Evolutionary conservation across 1,284 basidiomycete genomes (phyloP).

Genomic region (Termitomyces sp.): DNA sequence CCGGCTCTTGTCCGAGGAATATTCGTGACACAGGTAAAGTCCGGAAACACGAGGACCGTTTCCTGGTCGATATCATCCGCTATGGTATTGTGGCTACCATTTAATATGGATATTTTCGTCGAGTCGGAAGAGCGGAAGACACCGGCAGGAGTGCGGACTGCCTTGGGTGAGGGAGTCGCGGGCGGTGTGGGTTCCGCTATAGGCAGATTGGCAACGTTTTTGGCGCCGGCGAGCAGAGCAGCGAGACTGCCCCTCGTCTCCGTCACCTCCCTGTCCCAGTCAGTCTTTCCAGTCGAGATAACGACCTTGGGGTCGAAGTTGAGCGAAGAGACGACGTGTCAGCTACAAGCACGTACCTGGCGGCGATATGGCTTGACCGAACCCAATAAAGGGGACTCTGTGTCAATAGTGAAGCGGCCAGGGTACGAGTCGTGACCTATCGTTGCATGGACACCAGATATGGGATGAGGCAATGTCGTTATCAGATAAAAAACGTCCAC

Average conservation of each 20-base stretch:
- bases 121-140: slow-evolving; percentile 53
- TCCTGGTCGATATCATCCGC: slow-evolving; percentile 55
- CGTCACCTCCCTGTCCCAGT: slow-evolving; percentile 80
- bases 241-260: slow-evolving; percentile 66
- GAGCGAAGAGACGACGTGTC: slow-evolving; percentile 5
- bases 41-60: slow-evolving; percentile 84
- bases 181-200: slow-evolving; percentile 18
- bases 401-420: slow-evolving; percentile 67
- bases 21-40: slow-evolving; percentile 77
- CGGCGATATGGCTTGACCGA: slow-evolving; percentile 78
- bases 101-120: slow-evolving; percentile 66
- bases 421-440: slow-evolving; percentile 73
- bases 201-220: slow-evolving; percentile 22
- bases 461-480: slow-evolving; percentile 17
- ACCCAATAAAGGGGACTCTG: slow-evolving; percentile 75
- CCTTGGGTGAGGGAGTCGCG: slow-evolving; percentile 22
- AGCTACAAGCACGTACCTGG: slow-evolving; percentile 44
- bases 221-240: slow-evolving; percentile 46
- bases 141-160: slow-evolving; percentile 37
- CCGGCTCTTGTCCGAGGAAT: slow-evolving; percentile 60
- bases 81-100: slow-evolving; percentile 73
- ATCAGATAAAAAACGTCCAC: slow-evolving; percentile 25
- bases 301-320: slow-evolving; percentile 47
- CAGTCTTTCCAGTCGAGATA: slow-evolving; percentile 83
- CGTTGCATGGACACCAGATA: background rate